Evolutionary conservation across 106 monocot genomes (phyloP).

Genomic region (Dioscorea zingiberensis): DNA sequence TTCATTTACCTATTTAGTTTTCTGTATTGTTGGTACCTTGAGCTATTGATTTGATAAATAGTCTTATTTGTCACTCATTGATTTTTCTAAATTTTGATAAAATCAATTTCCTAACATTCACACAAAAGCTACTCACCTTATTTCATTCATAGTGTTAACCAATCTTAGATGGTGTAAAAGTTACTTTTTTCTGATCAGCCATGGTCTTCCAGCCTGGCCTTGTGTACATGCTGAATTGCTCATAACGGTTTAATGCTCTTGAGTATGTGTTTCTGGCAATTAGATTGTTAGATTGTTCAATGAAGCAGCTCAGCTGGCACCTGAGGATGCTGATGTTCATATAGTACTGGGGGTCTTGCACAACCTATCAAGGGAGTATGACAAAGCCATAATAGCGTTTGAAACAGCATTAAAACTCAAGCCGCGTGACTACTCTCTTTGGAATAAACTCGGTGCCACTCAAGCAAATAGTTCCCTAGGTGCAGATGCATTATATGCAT

Average conservation of each 20-base stretch:
- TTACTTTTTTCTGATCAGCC: too few relatives aligned
- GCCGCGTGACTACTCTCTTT: slow-evolving; percentile 93
- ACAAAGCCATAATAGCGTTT: slow-evolving; percentile 73
- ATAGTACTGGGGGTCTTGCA: slow-evolving; percentile 93
- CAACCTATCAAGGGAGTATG: slow-evolving; percentile 96
- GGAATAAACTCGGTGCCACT: slow-evolving; percentile 99
- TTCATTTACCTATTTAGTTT: too few relatives aligned
- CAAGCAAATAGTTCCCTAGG: slow-evolving; percentile 97
- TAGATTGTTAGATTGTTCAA: slow-evolving; percentile 86
- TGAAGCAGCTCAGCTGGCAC: slow-evolving; percentile 91
- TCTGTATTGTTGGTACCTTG: too few relatives aligned
- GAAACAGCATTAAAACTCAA: slow-evolving; percentile 79
- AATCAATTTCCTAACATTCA: too few relatives aligned
- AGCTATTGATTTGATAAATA: too few relatives aligned
- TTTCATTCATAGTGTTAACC: too few relatives aligned
- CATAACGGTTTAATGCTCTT: not conserved
- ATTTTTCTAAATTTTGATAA: too few relatives aligned
- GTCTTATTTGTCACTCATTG: too few relatives aligned
- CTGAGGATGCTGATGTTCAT: slow-evolving; percentile 96
- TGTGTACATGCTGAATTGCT: too few relatives aligned
- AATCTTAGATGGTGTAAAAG: too few relatives aligned
- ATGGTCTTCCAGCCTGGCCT: too few relatives aligned
- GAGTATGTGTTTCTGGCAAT: slow-evolving; percentile 3
- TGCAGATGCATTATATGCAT: slow-evolving; percentile 90
- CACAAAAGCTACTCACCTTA: too few relatives aligned